Evolutionary conservation across 805 yeast genomes (phyloP).

Genomic region (Blastobotrys mokoenaii): DNA sequence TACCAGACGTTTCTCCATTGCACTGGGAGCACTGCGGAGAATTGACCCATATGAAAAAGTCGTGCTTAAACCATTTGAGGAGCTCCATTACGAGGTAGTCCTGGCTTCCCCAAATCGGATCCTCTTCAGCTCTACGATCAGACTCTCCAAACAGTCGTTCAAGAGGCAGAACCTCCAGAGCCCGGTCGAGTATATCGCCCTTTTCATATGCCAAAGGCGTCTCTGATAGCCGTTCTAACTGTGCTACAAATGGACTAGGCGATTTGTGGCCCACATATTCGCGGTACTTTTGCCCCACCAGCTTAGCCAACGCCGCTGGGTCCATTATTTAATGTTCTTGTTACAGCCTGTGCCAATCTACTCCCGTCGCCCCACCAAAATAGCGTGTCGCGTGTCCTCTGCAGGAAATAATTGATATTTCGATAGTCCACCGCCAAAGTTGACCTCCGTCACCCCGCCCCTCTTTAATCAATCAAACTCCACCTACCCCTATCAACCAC

Average conservation of each 20-base stretch:
- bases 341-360: no score
- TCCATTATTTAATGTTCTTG: not conserved
- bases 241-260: not conserved
- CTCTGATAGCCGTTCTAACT: conserved; percentile 8
- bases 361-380: no score
- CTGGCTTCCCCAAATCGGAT: conserved; percentile 34
- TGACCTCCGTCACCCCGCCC: no score
- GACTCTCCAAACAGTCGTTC: conserved; percentile 52
- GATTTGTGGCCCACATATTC: not conserved
- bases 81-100: conserved; percentile 53
- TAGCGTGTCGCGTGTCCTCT: no score
- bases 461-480: no score
- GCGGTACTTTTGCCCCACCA: conserved; percentile 7
- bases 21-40: conserved; percentile 53
- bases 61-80: conserved; percentile 62
- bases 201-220: conserved; percentile 35
- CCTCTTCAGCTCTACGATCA: conserved; percentile 36
- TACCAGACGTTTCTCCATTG: conserved; percentile 30
- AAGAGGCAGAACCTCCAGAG: conserved; percentile 55
- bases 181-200: conserved; percentile 40
- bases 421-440: no score
- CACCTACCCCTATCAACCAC: no score
- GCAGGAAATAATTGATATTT: no score
- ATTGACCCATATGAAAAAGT: conserved; percentile 79
- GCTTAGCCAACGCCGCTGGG: conserved; percentile 4